phyloP scores from a whole-genome alignment of 306 rosid genomes.

The Adenanthera pavonina region DNA sequence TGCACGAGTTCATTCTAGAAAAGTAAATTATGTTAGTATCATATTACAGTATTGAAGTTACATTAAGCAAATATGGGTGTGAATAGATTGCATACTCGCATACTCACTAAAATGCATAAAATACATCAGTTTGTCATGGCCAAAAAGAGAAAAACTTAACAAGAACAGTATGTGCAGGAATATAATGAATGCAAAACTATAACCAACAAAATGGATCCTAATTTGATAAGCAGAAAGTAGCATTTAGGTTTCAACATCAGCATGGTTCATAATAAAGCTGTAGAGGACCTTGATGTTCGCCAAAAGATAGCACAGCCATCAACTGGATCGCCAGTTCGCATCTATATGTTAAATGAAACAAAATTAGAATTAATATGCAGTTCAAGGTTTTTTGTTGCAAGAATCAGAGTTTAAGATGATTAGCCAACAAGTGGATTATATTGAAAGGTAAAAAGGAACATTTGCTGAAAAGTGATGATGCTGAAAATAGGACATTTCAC shows the following conservation, averaged over 20 bases:
- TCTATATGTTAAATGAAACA: slow-evolving; percentile 62
- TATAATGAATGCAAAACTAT: slow-evolving; percentile 12
- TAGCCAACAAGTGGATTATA: slow-evolving; percentile 16
- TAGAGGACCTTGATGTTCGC: slow-evolving; percentile 79
- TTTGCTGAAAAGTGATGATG: slow-evolving; percentile 30
- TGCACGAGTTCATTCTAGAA: slow-evolving; percentile 5
- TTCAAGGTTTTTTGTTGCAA: background rate
- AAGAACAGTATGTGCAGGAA: background rate
- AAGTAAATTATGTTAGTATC: slow-evolving; percentile 19
- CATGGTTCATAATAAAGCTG: slow-evolving; percentile 18
- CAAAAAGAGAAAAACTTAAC: background rate
- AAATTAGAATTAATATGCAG: slow-evolving; percentile 44
- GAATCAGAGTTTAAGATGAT: slow-evolving; percentile 14
- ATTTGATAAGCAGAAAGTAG: slow-evolving; percentile 31
- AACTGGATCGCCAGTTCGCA: slow-evolving; percentile 81
- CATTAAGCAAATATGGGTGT: slow-evolving; percentile 21
- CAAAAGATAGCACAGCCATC: slow-evolving; percentile 98
- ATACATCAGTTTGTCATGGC: slow-evolving; percentile 12
- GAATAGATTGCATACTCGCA: background rate
- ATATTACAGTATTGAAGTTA: slow-evolving; percentile 15
- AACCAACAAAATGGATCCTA: slow-evolving; percentile 27
- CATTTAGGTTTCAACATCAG: slow-evolving; percentile 17
- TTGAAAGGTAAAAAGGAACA: slow-evolving; percentile 4
- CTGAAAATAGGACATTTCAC: slow-evolving; percentile 21
- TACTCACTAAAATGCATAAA: background rate